Percentiles rank a stretch among this genome's conserved stretches.
Conservation (phyloP, 805 yeast species). For the Candida broadrunensis region DNA sequence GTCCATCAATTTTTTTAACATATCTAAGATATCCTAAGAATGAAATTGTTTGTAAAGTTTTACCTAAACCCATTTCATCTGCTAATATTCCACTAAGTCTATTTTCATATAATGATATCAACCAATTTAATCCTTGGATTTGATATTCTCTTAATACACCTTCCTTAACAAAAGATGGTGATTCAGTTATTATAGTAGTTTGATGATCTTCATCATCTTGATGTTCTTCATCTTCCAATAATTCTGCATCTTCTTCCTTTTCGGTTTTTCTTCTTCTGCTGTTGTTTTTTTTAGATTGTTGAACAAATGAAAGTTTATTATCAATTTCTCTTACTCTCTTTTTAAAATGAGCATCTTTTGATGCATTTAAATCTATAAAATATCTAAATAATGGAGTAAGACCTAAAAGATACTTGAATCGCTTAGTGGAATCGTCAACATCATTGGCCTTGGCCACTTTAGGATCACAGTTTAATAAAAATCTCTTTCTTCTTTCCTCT, state of each 20-base stretch:
- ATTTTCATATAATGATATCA: constrained; percentile 83
- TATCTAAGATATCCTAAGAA: constrained; percentile 87
- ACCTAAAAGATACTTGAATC: constrained; percentile 66
- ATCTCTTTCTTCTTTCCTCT: constrained; percentile 44
- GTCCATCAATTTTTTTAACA: constrained; percentile 77
- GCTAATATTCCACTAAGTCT: constrained; percentile 90
- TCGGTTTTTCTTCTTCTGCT: constrained; percentile 81
- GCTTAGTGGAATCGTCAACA: constrained; percentile 57
- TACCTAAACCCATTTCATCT: constrained; percentile 98
- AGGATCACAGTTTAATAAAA: constrained; percentile 51
- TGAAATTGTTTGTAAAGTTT: constrained; percentile 91
- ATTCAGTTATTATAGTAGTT: constrained; percentile 72
- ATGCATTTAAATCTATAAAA: constrained; percentile 64
- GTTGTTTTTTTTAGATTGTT: constrained; percentile 15
- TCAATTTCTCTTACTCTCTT: constrained; percentile 59
- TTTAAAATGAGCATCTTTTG: constrained; percentile 55
- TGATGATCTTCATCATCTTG: constrained; percentile 48
- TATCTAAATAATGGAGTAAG: constrained; percentile 66
- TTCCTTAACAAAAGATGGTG: constrained; percentile 68
- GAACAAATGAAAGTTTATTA: constrained; percentile 40
- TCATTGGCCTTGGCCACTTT: constrained; percentile 30
- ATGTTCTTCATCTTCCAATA: constrained; percentile 75
- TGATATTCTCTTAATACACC: constrained; percentile 90
- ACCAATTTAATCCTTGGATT: constrained; percentile 93
- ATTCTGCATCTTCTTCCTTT: constrained; percentile 93